Percentiles rank a stretch among this genome's conserved stretches.
These are phyloP conservation scores for Aristolochia californica DNA, from an alignment of 164 flowering plant genomes.

Conservation along the genomic window DNA sequence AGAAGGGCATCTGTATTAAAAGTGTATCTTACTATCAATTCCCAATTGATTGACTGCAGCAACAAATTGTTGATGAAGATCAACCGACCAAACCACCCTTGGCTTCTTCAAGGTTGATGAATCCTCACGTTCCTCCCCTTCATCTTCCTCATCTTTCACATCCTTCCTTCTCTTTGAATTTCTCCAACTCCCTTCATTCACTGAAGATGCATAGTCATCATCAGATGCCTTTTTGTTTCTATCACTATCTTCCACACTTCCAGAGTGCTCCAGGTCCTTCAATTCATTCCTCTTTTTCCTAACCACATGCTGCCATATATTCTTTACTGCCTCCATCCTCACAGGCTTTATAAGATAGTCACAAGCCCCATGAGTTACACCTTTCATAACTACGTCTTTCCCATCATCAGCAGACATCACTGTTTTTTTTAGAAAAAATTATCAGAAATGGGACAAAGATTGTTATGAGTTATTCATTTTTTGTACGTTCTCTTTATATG, in stretches of 20 bases:
- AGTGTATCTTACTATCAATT: slow-evolving; percentile 62
- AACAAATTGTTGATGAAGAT: slow-evolving; percentile 89
- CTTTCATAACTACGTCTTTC: slow-evolving; percentile 75
- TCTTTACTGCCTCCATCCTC: slow-evolving; percentile 74
- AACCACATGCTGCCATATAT: slow-evolving; percentile 96
- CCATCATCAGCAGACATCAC: slow-evolving; percentile 97
- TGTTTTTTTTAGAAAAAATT: slow-evolving; percentile 13
- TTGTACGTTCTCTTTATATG: background rate
- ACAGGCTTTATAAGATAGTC: slow-evolving; percentile 90
- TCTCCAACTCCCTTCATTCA: slow-evolving; percentile 69
- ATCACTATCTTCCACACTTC: slow-evolving; percentile 62
- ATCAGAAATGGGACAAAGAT: background rate
- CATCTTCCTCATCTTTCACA: slow-evolving; percentile 59
- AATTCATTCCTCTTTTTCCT: slow-evolving; percentile 65
- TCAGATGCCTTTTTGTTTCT: slow-evolving; percentile 36
- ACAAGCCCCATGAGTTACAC: slow-evolving; percentile 90
- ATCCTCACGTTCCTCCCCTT: slow-evolving; percentile 50
- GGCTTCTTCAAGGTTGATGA: slow-evolving; percentile 72
- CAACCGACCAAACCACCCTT: slow-evolving; percentile 93
- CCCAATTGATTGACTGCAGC: slow-evolving; percentile 83
- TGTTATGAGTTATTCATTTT: background rate
- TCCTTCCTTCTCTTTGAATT: slow-evolving; percentile 54
- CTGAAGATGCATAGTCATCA: slow-evolving; percentile 67
- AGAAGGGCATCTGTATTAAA: background rate
- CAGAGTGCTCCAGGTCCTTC: slow-evolving; percentile 64